Base-by-base conservation (phyloP, 225 moss, liverwort and hornwort species). In the Physcomitrellopsis africana region DNA sequence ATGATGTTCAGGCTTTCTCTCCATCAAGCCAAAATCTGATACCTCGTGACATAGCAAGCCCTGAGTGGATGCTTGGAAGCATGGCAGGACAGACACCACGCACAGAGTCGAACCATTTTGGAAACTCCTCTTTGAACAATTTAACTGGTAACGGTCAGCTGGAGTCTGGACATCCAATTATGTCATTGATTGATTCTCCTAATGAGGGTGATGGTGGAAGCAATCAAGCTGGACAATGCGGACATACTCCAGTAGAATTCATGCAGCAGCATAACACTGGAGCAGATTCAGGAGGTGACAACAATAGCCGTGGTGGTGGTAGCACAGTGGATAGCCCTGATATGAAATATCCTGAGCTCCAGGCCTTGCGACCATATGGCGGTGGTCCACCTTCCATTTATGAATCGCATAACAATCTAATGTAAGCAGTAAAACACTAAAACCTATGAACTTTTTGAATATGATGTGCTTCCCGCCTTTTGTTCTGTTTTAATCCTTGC, bases 31-130 rank as follows among this genome's bases (percentile, higher is more conserved):
- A 92, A 61, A 87, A 81, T 65, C 80, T 92, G 32, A 87, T 90
- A 41, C 63, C 91, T 29, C 88, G 91, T 62, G 95, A 91, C 19
- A 88, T 95, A 47, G 70, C 84, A 64, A 93, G 92, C 74, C 80
- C 93, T 8, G 96, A 96, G 67, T 96, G 93, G 93, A 90, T 96
- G 81, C 89, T 96, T 56, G 96, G 93, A 17, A 90, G 79, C 54
- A 76, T 90, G 77, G 72, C 90, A 71, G 93, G 90, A 19, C 86
- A 88, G 60, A 79, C 83, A 44, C 85, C 79, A 60, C 83, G 88
- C 29, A 65, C 81, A 10, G 68, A 76, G 52, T 77, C 81, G 9
- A 89, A 68, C 71, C 88, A 83, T 63, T 89, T 83, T 60, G 83
- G 85, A 64, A 76, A 83, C 27, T 81, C 85, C n/a, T 81, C 85